phyloP scores from a whole-genome alignment of 106 monocot species.

The Dendrobium chrysotoxum region DNA sequence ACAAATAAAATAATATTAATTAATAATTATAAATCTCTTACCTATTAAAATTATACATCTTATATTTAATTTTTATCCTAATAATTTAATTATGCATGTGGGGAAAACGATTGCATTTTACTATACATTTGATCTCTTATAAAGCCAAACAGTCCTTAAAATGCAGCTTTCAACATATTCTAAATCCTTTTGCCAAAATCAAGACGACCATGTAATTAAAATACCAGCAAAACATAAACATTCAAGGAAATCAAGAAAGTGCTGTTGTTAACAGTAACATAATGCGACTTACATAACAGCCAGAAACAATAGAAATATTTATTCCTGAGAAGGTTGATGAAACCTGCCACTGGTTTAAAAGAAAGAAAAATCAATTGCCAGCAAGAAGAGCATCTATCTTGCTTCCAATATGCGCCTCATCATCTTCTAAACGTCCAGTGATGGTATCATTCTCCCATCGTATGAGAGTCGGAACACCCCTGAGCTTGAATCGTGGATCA shows the following conservation, averaged over 20 bases:
- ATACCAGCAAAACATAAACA: background rate
- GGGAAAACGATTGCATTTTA: too few species aligned
- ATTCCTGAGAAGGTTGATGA: background rate
- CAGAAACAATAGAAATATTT: background rate
- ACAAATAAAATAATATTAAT: too few species aligned
- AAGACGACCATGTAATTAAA: too few species aligned
- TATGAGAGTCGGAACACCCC: conserved; percentile 84
- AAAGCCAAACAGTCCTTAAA: too few species aligned
- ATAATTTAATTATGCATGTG: too few species aligned
- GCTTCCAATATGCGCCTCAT: conserved; percentile 60
- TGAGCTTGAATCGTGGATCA: conserved; percentile 65
- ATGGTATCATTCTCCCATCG: conserved; percentile 65
- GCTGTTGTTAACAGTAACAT: background rate
- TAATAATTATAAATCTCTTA: too few species aligned
- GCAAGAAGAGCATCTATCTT: conserved; percentile 64
- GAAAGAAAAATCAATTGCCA: conserved; percentile 9
- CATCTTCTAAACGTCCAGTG: conserved; percentile 66
- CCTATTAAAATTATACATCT: too few species aligned
- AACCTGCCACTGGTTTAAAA: background rate
- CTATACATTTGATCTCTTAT: too few species aligned
- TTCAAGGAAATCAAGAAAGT: background rate
- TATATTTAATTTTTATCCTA: too few species aligned
- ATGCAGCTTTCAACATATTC: too few species aligned
- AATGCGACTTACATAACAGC: background rate
- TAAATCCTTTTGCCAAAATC: too few species aligned